Evolutionary conservation across 176 grass and related monocot species (phyloP).

Genomic region (Metroxylon sagu): DNA sequence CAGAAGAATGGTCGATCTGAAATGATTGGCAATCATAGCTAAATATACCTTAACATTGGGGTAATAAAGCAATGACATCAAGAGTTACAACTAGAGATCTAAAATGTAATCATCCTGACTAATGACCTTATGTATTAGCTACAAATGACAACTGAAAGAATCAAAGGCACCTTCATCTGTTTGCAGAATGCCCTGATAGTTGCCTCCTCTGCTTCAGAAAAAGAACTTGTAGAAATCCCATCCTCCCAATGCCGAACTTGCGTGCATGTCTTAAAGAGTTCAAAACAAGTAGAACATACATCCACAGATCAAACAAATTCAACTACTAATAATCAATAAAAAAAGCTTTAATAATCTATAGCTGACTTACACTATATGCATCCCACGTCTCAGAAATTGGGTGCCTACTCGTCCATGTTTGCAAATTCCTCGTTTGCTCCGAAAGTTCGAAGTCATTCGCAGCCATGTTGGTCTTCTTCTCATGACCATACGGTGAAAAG

Average conservation of each 20-base stretch:
- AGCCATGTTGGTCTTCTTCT: neutral
- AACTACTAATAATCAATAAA: no score
- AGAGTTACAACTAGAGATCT: no score
- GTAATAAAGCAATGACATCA: neutral
- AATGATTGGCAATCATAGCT: conserved; percentile 1
- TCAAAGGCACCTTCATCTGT: no score
- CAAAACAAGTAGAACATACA: no score
- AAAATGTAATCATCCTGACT: no score
- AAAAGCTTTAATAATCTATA: neutral
- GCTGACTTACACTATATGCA: neutral
- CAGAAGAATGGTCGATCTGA: conserved; percentile 17
- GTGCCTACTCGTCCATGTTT: neutral
- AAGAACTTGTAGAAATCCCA: neutral
- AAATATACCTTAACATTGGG: neutral
- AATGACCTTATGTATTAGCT: no score
- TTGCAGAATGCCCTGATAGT: neutral
- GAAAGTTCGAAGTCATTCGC: neutral
- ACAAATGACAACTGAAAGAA: no score
- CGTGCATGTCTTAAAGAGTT: neutral
- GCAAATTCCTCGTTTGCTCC: neutral
- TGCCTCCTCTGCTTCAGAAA: conserved; percentile 6
- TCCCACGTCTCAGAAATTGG: neutral
- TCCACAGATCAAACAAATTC: no score
- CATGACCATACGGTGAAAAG: no score
- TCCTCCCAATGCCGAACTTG: conserved; percentile 12